Evolutionary conservation across 768 basidiomycete genomes (phyloP), one percentile per base, ranked within the genome.

Genomic region (Imleria badia): DNA sequence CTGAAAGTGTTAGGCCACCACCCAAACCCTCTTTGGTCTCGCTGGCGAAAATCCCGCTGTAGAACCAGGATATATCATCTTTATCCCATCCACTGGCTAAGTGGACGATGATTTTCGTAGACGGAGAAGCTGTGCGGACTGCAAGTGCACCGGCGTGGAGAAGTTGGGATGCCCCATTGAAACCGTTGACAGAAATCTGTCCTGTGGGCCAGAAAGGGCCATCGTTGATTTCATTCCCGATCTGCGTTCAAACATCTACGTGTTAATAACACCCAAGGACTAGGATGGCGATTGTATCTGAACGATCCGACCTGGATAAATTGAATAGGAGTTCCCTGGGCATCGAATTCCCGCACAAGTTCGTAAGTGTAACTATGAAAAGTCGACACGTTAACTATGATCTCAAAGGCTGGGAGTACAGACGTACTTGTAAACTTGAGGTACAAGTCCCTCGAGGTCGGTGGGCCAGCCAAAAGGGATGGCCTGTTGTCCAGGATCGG

Each of bases 131-230:
- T 8, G 4, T 17, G 34, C 45, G 60, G 5, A 62, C 52, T 13
- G 56, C 60, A 23, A 54, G 36, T 39, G 49, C 60, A 23, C 62
- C 76, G 3, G 74, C 72, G 48, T 77, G 72, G 23, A 78, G 69
- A 33, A 77, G 64, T 55, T 73, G 17, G 9, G 53, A 60, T 39
- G 45, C 52, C 6, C 10, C 30, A 7, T 26, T 13, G 41, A 61
- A 55, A 43, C 40, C 59, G 8, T 50, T 55, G 48, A 22, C 22
- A 29, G 59, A 38, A 34, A 56, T 39, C n/a, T 0, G 34, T 9
- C 59, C 59, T 9, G 13, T 22, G 14, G 52, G 40, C 52, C 52
- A 60, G n/a, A 60, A n/a, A 41, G 20, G n/a, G 9, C 59, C 59
- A 11, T 50, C 45, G 22, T 60, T 46, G 23, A 50, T 50, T 50